Evolutionary conservation across 345 rosid genomes (phyloP), one percentile per base, ranked within the genome.

Genomic region (Aquilaria yunnanensis): DNA sequence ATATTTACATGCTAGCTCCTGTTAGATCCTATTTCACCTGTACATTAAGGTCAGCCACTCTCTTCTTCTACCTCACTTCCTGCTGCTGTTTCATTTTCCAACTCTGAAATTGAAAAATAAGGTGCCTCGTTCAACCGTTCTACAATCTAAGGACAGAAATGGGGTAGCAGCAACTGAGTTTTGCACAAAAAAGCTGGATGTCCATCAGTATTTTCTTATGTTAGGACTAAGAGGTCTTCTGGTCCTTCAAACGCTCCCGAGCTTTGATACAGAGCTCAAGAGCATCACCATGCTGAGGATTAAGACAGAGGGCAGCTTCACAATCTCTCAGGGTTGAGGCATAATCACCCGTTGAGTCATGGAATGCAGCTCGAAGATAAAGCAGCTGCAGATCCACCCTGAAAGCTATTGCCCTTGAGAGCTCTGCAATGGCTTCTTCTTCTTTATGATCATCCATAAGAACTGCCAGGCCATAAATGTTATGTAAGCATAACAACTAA

Each of bases 271-370:
- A 85, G 34, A 95, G 85, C n/a, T 87, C 90, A 7, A 83, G 70
- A 30, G 96, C 73, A 59, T 87, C 96, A 1, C 64, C 11, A 37
- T 84, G 92, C 61, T 51, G 56, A 14, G 92, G 89, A 58, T 95
- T 96, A 57, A 91, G 86, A 66, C 98, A 85, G n/a, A 95, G 86
- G 32, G 97, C 99, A 62, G 99, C 99, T 82, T 89, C 97, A 66
- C 96, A 91, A 69, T 95, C 99, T 78, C 83, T 81, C 12, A 82
- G 8, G 1, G 97, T 74, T 33, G 81, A 76, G 10, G 64, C 54
- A 61, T 66, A 60, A 70, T 85, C 81, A 31, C 96, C 89, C 79
- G 81, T 81, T 2, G 97, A 91, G 60, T 95, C 98, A 9, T 85
- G 81, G 73, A 91, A 95, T 56, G 98, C 96, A 50, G 99, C 97